These are phyloP conservation scores for Penicillium sp. DNA, from an alignment of 2,329 filamentous ascomycete species.

Conservation along the genomic window DNA sequence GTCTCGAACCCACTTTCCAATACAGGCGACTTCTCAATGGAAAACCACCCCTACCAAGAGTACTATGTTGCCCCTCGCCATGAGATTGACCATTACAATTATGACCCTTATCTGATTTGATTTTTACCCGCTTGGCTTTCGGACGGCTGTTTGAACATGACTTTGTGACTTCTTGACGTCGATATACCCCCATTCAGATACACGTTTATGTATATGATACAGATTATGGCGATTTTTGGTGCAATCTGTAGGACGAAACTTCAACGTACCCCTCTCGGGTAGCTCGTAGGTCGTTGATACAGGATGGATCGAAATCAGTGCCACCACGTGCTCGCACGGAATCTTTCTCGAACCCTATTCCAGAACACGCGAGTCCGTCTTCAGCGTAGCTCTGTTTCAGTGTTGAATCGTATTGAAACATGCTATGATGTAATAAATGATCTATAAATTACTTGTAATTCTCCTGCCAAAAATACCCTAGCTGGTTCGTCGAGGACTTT, in stretches of 20 bases:
- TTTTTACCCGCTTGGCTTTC: not conserved
- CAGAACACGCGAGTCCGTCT: not conserved
- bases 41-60: constrained; percentile 77
- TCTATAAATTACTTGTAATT: not conserved
- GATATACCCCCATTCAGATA: not conserved
- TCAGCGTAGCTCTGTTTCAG: not conserved
- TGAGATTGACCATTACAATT: constrained; percentile 29
- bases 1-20: constrained; percentile 70
- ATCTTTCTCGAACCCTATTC: not conserved
- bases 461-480: no score
- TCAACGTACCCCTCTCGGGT: no score
- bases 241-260: not conserved
- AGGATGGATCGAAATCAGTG: not conserved
- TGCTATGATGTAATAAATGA: not conserved
- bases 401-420: not conserved
- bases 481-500: no score
- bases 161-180: not conserved
- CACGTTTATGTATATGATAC: not conserved
- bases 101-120: constrained; percentile 17
- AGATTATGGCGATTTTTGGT: not conserved
- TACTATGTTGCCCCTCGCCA: constrained; percentile 70
- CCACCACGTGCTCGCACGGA: not conserved
- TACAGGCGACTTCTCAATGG: constrained; percentile 70
- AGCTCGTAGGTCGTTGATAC: no score
- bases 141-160: not conserved